These are phyloP conservation scores for Myriosclerotinia duriaeana DNA, from an alignment of 2,329 filamentous ascomycete species.

Conservation along the genomic window DNA sequence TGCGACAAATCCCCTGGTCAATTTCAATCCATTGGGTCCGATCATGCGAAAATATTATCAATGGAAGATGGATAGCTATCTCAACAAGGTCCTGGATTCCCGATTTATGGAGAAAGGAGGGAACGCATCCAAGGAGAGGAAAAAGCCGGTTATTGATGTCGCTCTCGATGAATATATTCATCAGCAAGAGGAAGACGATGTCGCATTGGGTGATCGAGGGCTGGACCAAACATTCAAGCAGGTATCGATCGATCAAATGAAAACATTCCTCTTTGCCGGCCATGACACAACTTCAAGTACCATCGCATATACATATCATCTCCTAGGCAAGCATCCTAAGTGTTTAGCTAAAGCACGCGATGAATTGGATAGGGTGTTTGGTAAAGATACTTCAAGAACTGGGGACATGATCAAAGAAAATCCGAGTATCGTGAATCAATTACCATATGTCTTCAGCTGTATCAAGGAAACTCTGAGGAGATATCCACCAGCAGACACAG, in stretches of 20 bases:
- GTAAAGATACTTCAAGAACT: constrained; percentile 26
- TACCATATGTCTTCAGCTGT: constrained; percentile 32
- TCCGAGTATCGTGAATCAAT: constrained; percentile 29
- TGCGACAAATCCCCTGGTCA: constrained; percentile 24
- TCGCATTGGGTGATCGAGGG: constrained; percentile 17
- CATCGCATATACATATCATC: constrained; percentile 30
- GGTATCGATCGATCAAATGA: constrained; percentile 29
- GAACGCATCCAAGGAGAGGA: constrained; percentile 15
- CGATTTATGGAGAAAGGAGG: constrained; percentile 26
- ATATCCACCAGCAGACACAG: constrained; percentile 29
- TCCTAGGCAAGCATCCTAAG: constrained; percentile 30
- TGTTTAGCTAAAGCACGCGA: constrained; percentile 28
- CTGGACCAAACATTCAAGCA: constrained; percentile 30
- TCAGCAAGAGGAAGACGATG: constrained; percentile 24
- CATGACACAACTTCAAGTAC: constrained; percentile 34
- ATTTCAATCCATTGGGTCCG: constrained; percentile 29
- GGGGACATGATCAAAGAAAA: constrained; percentile 24
- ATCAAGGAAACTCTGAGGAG: constrained; percentile 34
- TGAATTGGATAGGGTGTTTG: constrained; percentile 34
- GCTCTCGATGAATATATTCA: constrained; percentile 32
- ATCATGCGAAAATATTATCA: constrained; percentile 31
- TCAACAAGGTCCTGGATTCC: constrained; percentile 31
- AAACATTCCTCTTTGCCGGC: constrained; percentile 32
- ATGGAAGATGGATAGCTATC: constrained; percentile 32
- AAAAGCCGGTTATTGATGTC: constrained; percentile 31